Evolutionary conservation across 148 eudicot genomes (phyloP).

Genomic region (Linanthus parryae): DNA sequence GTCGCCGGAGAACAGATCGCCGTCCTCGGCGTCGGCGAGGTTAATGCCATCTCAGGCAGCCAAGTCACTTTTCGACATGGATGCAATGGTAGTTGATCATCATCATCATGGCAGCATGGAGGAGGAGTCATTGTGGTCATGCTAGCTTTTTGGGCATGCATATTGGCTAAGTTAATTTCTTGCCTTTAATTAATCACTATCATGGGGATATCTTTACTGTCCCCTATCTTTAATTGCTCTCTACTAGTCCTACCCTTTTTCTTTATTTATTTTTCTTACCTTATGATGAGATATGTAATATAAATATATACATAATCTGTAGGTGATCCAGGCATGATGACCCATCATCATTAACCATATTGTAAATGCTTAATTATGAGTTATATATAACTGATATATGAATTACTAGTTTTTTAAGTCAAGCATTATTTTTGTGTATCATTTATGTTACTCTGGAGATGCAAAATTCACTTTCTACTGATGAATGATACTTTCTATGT

Average conservation of each 20-base stretch:
- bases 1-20: slow-evolving; percentile 46
- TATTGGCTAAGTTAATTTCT: slow-evolving; percentile 3
- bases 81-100: slow-evolving; percentile 57
- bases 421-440: no score
- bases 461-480: no score
- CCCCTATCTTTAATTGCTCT: slow-evolving; percentile 2
- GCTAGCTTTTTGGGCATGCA: slow-evolving; percentile 17
- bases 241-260: slow-evolving; percentile 7
- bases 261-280: background rate
- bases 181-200: slow-evolving; percentile 1
- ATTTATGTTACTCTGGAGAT: no score
- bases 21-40: slow-evolving; percentile 25
- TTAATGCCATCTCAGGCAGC: slow-evolving; percentile 36
- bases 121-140: slow-evolving; percentile 62
- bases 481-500: no score
- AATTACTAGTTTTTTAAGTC: no score
- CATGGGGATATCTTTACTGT: slow-evolving; percentile 14
- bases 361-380: no score
- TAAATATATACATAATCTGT: slow-evolving; percentile 12
- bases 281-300: background rate
- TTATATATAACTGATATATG: no score
- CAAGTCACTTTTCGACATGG: slow-evolving; percentile 37
- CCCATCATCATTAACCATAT: slow-evolving; percentile 29
- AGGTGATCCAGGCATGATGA: slow-evolving; percentile 18
- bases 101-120: slow-evolving; percentile 38